Evolutionary conservation across 352 stramenopile genomes (phyloP), one percentile per base, ranked within the genome.

Genomic region (Phytopythium sindhum): DNA sequence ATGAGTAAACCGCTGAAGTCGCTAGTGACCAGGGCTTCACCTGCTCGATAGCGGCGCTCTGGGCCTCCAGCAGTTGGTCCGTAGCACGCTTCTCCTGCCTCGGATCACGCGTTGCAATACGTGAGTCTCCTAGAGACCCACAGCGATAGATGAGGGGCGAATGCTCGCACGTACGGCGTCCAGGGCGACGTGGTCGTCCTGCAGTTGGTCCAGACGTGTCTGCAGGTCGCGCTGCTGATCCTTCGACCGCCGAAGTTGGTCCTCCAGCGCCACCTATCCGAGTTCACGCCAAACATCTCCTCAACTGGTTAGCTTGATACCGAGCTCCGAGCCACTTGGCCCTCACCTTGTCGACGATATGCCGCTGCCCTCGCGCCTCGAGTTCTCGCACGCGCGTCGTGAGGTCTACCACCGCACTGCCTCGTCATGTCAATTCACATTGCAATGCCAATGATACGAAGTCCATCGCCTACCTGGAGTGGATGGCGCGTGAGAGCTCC

Each of bases 401-500:
- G 6, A 61, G 29, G 2, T 51, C 56, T 15, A 26, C 17, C 11
- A 61, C 28, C 28, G 37, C 41, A n/a, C 56, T 61, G 26, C 19
- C 28, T 21, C 19, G 45, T 9, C 37, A 5, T 8, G 15, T 57
- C 28, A 42, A 26, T 9, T 11, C 14, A 15, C 14, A 8, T 21
- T 10, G 10, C 28, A 26, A 12, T 12, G 26, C 0, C 10, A 41
- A 39, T 24, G 19, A 15, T 48, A 21, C 41, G 28, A 14, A 52
- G 4, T 52, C 23, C 17, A 7, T 42, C 21, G 15, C 5, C 19
- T 29, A 52, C 56, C 73, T 64, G 1, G 77, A 84, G 61, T 82
- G 72, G 50, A 84, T 74, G 8, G 78, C 78, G 31, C 74, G 66
- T 3, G 77, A 81, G 41, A 88, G 69, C 41, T 85, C 81, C 0